phyloP scores from a whole-genome alignment of 768 basidiomycete species.

The Holtermannia corniformis region DNA sequence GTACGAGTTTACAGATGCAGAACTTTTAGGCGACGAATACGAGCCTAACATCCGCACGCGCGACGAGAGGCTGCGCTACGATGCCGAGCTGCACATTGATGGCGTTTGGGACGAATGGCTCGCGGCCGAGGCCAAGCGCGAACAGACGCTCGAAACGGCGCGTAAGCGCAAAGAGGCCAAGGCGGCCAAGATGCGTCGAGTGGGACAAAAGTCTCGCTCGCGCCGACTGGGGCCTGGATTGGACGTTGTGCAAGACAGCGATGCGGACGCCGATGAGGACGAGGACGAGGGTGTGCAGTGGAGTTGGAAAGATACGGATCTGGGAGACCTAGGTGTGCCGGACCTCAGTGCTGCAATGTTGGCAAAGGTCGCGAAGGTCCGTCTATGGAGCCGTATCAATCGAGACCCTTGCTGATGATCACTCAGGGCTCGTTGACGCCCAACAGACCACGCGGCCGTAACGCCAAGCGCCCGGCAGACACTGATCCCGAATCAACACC shows the following conservation, averaged over 20 bases:
- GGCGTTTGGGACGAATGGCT: not conserved
- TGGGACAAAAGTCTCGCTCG: not conserved
- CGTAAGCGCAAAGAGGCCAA: not conserved
- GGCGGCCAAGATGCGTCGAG: no score
- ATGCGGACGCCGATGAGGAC: not conserved
- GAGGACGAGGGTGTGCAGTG: not conserved
- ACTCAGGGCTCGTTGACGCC: no score
- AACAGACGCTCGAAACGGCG: not conserved
- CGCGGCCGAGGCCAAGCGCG: not conserved
- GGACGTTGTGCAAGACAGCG: no score
- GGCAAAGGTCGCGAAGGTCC: not conserved
- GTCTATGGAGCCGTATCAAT: no score
- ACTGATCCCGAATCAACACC: no score
- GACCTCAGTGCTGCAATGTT: not conserved
- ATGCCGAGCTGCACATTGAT: not conserved
- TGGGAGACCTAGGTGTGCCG: not conserved
- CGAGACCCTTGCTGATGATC: no score
- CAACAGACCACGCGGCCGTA: no score
- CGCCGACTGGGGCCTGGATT: no score
- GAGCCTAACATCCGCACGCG: not conserved
- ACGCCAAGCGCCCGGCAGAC: no score
- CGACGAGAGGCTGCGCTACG: not conserved
- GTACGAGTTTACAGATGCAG: not conserved
- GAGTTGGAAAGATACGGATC: not conserved
- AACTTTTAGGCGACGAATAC: not conserved